phyloP scores from a whole-genome alignment of 208 protist species.

The Crithidia sp. region DNA sequence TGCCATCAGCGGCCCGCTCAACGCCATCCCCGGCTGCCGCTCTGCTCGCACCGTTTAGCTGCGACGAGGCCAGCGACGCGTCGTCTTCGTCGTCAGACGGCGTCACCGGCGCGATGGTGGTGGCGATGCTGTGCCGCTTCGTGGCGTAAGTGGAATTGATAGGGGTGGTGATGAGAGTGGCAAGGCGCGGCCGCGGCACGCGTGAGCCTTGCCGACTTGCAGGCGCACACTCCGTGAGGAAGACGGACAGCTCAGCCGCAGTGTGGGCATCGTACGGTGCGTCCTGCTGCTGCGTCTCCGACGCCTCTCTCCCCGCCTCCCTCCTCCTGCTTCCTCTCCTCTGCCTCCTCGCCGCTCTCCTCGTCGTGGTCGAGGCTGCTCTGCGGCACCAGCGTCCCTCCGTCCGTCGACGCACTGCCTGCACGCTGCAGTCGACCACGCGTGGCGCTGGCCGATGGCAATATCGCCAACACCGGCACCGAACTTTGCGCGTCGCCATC shows the following conservation, averaged over 20 bases:
- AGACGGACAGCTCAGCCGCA: conserved; percentile 1
- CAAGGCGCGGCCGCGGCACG: neutral
- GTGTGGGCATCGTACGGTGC: too few relatives aligned
- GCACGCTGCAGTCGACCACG: too few relatives aligned
- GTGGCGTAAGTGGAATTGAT: neutral
- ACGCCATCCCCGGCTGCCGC: too few relatives aligned
- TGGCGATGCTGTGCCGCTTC: conserved; percentile 5
- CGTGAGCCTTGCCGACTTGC: neutral
- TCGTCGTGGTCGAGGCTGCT: neutral
- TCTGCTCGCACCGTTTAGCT: too few relatives aligned
- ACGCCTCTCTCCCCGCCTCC: neutral
- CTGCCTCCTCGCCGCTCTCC: neutral
- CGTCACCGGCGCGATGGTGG: neutral
- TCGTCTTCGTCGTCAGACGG: neutral
- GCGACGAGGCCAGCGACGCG: too few relatives aligned
- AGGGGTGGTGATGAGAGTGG: neutral
- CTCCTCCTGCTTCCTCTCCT: neutral
- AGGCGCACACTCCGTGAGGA: conserved; percentile 26
- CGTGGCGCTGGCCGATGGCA: too few relatives aligned
- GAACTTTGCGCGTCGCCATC: too few relatives aligned
- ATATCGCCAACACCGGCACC: too few relatives aligned
- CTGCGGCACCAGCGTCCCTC: neutral
- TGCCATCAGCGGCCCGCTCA: too few relatives aligned
- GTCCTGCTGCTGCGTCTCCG: too few relatives aligned
- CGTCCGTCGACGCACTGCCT: neutral